Evolutionary conservation across 1,139 yeast species (phyloP).

Genomic region (Zygosaccharomyces pseudobailii): DNA sequence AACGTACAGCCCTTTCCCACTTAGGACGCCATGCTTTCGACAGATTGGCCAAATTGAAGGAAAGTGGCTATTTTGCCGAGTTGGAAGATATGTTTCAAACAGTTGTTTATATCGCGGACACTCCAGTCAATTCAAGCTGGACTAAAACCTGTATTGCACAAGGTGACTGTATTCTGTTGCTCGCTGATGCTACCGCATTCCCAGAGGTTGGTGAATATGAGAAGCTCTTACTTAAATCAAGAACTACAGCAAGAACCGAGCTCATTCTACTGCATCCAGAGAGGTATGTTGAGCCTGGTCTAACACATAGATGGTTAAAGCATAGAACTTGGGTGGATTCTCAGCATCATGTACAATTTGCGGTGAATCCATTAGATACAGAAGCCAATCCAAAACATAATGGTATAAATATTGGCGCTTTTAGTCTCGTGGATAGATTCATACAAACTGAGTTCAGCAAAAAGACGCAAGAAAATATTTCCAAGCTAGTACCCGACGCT

Average conservation of each 20-base stretch:
- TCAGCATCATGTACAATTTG: constrained; percentile 78
- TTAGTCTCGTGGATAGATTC: constrained; percentile 27
- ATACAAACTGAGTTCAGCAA: constrained; percentile 31
- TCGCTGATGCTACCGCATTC: constrained; percentile 67
- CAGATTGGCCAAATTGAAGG: constrained; percentile 75
- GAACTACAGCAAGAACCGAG: constrained; percentile 86
- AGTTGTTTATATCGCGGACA: constrained; percentile 83
- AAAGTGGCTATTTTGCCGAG: constrained; percentile 85
- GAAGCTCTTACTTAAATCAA: constrained; percentile 62
- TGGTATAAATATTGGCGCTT: constrained; percentile 16
- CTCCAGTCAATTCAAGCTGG: constrained; percentile 82
- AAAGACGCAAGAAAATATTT: constrained; percentile 31
- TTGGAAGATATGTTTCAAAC: constrained; percentile 86
- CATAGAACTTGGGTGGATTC: constrained; percentile 86
- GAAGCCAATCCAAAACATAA: constrained; percentile 11
- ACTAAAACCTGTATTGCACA: constrained; percentile 88
- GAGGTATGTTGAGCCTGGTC: constrained; percentile 74
- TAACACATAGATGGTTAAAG: constrained; percentile 80
- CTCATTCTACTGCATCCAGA: constrained; percentile 81
- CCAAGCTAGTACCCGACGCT: constrained; percentile 31
- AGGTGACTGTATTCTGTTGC: constrained; percentile 78
- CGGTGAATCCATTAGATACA: constrained; percentile 15
- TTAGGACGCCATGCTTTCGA: constrained; percentile 93
- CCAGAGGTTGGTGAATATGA: constrained; percentile 85
- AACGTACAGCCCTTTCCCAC: constrained; percentile 72